These are phyloP conservation scores for Rhizoctonia solani DNA, from an alignment of 1,284 basidiomycete species.

Conservation along the genomic window DNA sequence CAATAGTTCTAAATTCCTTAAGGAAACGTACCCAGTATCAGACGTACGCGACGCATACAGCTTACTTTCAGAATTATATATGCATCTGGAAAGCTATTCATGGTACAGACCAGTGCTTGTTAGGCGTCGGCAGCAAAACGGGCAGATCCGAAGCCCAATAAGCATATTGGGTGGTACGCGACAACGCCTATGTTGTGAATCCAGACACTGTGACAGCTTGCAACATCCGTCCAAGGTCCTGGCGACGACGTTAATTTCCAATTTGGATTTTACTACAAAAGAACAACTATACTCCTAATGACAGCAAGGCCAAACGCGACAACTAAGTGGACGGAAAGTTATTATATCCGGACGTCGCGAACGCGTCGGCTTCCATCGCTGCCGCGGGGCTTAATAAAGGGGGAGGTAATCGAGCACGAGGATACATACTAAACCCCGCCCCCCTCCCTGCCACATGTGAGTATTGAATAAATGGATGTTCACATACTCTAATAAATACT, in stretches of 20 bases:
- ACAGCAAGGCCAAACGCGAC: background rate
- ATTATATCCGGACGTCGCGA: background rate
- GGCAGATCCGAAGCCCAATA: no score
- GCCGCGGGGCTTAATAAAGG: background rate
- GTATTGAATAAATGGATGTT: background rate
- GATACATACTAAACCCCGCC: background rate
- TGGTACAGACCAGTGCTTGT: no score
- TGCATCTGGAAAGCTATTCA: no score
- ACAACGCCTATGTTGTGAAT: background rate
- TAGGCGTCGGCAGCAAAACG: no score
- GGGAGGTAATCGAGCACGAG: background rate
- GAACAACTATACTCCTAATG: background rate
- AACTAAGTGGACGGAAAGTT: background rate
- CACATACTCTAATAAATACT: background rate
- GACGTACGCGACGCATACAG: no score
- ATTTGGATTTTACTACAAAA: background rate
- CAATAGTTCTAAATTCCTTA: no score
- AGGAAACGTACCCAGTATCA: no score
- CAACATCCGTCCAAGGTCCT: slow-evolving; percentile 11
- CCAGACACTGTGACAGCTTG: background rate
- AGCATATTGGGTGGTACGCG: no score
- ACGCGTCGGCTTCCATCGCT: background rate
- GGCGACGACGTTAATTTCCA: slow-evolving; percentile 10
- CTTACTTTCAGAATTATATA: no score
- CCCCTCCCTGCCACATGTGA: background rate